A percentile compares a stretch with the other conserved stretches of the same genome.
Conservation (phyloP, 805 yeast genomes). For the Metschnikowia chrysomelidarum region DNA sequence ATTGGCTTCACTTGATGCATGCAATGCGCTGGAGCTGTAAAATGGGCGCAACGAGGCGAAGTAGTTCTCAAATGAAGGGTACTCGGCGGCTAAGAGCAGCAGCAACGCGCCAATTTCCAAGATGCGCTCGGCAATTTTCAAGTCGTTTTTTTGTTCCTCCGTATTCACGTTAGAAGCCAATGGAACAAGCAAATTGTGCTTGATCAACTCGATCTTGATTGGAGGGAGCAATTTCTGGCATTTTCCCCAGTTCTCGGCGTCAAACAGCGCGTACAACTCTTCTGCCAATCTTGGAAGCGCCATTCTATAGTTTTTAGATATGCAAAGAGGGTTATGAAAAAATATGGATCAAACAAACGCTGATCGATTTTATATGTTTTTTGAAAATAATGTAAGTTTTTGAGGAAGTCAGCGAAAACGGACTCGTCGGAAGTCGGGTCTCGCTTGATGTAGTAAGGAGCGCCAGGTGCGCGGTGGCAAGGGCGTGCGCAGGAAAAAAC, state of each 20-base stretch:
- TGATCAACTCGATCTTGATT: conserved; percentile 75
- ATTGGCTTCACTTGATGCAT: conserved; percentile 33
- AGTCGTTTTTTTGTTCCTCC: conserved; percentile 54
- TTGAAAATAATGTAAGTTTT: too few species aligned
- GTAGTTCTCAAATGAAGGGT: conserved; percentile 66
- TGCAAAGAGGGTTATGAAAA: background rate
- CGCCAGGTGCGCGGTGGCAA: too few species aligned
- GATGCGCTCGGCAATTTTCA: conserved; percentile 74
- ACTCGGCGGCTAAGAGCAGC: conserved; percentile 61
- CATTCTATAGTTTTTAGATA: conserved; percentile 26
- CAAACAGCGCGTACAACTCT: conserved; percentile 65
- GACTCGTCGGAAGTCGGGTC: too few species aligned
- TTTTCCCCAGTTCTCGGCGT: conserved; percentile 54
- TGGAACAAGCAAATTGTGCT: conserved; percentile 76
- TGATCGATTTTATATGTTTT: too few species aligned
- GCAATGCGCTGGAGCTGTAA: conserved; percentile 50
- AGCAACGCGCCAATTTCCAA: conserved; percentile 87
- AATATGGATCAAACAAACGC: too few species aligned
- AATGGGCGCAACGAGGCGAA: conserved; percentile 76
- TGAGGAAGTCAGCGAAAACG: too few species aligned
- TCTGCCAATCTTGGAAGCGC: conserved; percentile 69
- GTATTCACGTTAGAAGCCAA: conserved; percentile 30
- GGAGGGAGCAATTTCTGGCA: conserved; percentile 65
- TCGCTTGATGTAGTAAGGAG: too few species aligned
- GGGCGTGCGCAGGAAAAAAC: too few species aligned